These are phyloP conservation scores for Globisporangium nunn DNA, from an alignment of 352 stramenopile species.

Conservation along the genomic window DNA sequence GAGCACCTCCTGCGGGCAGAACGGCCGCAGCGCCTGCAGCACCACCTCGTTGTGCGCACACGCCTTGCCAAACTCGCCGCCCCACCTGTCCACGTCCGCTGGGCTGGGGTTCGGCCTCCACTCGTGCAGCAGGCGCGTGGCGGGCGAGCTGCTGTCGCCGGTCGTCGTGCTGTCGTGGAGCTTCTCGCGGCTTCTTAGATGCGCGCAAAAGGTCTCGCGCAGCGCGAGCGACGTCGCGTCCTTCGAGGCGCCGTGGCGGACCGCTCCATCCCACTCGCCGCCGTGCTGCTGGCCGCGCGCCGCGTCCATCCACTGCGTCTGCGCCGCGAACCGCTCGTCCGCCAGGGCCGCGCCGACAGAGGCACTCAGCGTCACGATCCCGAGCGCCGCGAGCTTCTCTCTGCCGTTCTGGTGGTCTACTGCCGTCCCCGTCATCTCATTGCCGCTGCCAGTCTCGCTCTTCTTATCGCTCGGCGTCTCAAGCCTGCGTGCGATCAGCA, in stretches of 20 bases:
- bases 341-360: constrained; percentile 37
- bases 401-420: constrained; percentile 30
- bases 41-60: constrained; percentile 90
- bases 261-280: constrained; percentile 53
- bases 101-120: constrained; percentile 77
- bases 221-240: constrained; percentile 58
- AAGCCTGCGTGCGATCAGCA: constrained; percentile 38
- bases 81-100: constrained; percentile 65
- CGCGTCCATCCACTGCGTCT: constrained; percentile 83
- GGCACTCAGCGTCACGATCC: constrained; percentile 52
- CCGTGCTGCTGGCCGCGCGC: constrained; percentile 33
- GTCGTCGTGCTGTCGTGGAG: too few species aligned
- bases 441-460: too few species aligned
- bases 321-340: constrained; percentile 58
- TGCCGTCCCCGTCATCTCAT: background rate
- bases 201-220: constrained; percentile 29
- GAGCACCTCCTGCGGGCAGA: constrained; percentile 83
- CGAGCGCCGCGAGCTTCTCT: constrained; percentile 62
- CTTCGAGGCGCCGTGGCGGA: constrained; percentile 73
- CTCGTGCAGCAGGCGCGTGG: constrained; percentile 15
- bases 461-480: background rate
- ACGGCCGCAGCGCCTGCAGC: constrained; percentile 75
- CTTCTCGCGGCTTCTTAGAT: constrained; percentile 11
- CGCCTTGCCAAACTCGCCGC: constrained; percentile 74
- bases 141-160: too few species aligned